Evolutionary conservation across 495 filamentous ascomycete species (phyloP).

Genomic region (Haplographium delicatum): DNA sequence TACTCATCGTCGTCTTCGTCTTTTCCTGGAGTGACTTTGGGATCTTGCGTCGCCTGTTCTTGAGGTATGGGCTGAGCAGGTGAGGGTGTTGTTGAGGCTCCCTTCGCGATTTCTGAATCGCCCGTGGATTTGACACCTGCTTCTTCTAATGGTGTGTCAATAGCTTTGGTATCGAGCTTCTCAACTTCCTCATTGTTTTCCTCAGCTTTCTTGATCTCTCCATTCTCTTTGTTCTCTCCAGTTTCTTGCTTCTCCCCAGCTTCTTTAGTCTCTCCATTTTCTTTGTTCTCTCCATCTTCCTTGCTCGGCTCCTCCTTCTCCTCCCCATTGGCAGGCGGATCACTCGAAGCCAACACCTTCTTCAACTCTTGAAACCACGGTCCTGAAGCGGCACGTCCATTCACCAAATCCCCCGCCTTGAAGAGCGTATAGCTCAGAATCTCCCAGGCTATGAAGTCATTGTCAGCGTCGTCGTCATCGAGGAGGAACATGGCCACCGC

Average conservation of each 20-base stretch:
- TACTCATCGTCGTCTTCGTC: neutral
- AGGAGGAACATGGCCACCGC: neutral
- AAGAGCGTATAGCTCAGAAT: neutral
- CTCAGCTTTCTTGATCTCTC: neutral
- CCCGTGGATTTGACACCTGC: too few relatives aligned
- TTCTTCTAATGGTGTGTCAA: too few relatives aligned
- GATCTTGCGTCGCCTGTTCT: neutral
- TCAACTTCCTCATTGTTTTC: neutral
- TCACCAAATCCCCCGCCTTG: slow-evolving; percentile 1
- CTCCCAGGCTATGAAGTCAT: neutral
- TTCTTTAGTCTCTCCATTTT: too few relatives aligned
- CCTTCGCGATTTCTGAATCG: too few relatives aligned
- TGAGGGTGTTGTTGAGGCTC: neutral
- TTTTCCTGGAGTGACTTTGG: neutral
- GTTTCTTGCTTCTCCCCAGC: neutral
- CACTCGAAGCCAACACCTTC: too few relatives aligned
- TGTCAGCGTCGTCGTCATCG: slow-evolving; percentile 1
- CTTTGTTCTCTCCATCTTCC: neutral
- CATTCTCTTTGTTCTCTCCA: neutral
- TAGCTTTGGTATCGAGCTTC: neutral
- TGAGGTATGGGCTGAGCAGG: neutral
- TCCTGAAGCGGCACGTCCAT: neutral
- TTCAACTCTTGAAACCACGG: neutral
- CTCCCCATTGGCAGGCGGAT: too few relatives aligned
- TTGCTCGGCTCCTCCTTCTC: neutral